phyloP scores from a whole-genome alignment of 2,329 filamentous ascomycete genomes.

The Ceratocystis diversiconidia region DNA sequence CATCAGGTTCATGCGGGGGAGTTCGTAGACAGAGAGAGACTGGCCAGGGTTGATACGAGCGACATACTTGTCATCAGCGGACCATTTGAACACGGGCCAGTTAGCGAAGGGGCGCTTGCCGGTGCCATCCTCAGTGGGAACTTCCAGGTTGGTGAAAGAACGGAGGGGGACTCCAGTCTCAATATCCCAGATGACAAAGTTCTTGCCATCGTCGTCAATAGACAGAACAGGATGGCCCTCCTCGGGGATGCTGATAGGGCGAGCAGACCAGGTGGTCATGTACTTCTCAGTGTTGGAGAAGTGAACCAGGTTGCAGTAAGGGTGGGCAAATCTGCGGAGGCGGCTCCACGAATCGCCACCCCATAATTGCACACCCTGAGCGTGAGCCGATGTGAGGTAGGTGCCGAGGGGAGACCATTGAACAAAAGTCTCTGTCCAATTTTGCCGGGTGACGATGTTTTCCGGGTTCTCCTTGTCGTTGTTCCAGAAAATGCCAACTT shows the following conservation, averaged over 20 bases:
- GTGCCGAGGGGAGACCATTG: constrained; percentile 96
- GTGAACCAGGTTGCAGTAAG: constrained; percentile 87
- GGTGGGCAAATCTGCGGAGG: constrained; percentile 86
- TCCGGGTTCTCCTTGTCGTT: constrained; percentile 87
- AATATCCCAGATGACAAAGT: constrained; percentile 98
- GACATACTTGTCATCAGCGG: constrained; percentile 90
- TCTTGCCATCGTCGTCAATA: constrained; percentile 93
- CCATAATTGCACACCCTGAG: constrained; percentile 95
- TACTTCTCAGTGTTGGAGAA: constrained; percentile 92
- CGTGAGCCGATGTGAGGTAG: constrained; percentile 85
- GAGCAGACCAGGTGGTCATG: constrained; percentile 90
- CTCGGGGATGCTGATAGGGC: constrained; percentile 83
- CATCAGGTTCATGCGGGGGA: constrained; percentile 75
- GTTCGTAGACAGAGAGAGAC: constrained; percentile 82
- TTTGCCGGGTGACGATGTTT: constrained; percentile 73
- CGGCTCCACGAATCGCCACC: constrained; percentile 79
- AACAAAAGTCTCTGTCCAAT: constrained; percentile 97
- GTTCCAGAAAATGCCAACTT: constrained; percentile 95
- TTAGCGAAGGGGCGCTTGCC: constrained; percentile 66
- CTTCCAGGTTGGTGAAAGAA: constrained; percentile 83
- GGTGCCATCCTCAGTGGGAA: constrained; percentile 40
- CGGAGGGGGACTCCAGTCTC: constrained; percentile 77
- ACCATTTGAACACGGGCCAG: constrained; percentile 99
- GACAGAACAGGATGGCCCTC: constrained; percentile 70
- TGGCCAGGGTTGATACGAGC: constrained; percentile 77